Conservation (phyloP, 2,329 filamentous ascomycete species). For the Rhynchosporium agropyri region DNA sequence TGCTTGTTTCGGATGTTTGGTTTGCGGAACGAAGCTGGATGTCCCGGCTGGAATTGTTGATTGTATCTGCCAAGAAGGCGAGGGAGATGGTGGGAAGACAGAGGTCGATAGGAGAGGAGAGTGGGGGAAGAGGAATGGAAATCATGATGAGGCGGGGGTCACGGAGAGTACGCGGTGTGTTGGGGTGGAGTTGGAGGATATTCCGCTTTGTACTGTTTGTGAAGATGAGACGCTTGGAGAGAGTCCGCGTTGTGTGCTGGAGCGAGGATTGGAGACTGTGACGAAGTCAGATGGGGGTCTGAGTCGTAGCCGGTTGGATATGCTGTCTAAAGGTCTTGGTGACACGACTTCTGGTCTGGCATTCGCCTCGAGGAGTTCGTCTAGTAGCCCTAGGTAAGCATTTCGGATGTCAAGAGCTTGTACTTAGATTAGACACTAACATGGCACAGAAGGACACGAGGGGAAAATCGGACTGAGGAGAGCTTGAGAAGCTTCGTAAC, state of each 20-base stretch:
- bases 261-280: conserved; percentile 49
- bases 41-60: conserved; percentile 31
- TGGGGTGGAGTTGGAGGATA: conserved; percentile 48
- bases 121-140: conserved; percentile 12
- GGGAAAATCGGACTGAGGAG: conserved; percentile 18
- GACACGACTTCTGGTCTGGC: conserved; percentile 25
- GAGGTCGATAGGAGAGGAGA: conserved; percentile 16
- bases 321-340: conserved; percentile 33
- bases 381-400: not conserved
- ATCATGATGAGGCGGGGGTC: conserved; percentile 17
- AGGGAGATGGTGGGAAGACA: conserved; percentile 13
- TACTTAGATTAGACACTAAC: too few relatives aligned
- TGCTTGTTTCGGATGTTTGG: conserved; percentile 57
- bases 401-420: too few relatives aligned
- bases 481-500: conserved; percentile 23
- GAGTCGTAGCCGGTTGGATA: conserved; percentile 49
- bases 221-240: conserved; percentile 44
- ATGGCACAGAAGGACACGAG: conserved; percentile 12
- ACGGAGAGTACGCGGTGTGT: conserved; percentile 16
- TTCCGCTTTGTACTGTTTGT: conserved; percentile 55
- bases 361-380: conserved; percentile 5
- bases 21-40: conserved; percentile 50
- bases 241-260: conserved; percentile 42
- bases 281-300: conserved; percentile 52
- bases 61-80: conserved; percentile 8